Percentiles rank a stretch among this genome's conserved stretches.
These are phyloP conservation scores for Dioszegia aurantiaca DNA, from an alignment of 768 basidiomycete genomes.

Conservation along the genomic window DNA sequence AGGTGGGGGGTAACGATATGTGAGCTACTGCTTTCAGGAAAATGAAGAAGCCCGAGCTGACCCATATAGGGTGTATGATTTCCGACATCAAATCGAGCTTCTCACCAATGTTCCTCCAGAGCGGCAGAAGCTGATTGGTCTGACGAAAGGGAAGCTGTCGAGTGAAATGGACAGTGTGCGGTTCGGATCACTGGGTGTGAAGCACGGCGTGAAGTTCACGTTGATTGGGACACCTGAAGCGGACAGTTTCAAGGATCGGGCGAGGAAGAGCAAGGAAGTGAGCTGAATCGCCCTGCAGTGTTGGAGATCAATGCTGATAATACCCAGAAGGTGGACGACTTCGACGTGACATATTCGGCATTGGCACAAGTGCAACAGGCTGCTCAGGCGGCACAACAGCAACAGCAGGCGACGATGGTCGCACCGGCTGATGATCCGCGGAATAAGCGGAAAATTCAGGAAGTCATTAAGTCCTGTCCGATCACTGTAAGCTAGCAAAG, in stretches of 20 bases:
- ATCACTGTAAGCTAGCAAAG: conserved; percentile 39
- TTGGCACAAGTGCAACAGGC: no score
- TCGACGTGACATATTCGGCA: conserved; percentile 69
- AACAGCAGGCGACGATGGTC: conserved; percentile 54
- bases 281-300: background rate
- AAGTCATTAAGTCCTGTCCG: conserved; percentile 61
- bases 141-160: conserved; percentile 78
- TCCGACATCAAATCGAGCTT: conserved; percentile 65
- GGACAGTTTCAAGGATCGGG: conserved; percentile 75
- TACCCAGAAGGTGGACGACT: conserved; percentile 57
- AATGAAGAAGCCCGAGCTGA: no score
- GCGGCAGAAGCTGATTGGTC: conserved; percentile 80
- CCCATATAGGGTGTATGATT: conserved; percentile 67
- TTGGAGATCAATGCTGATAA: background rate
- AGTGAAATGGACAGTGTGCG: conserved; percentile 69
- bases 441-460: conserved; percentile 75
- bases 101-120: conserved; percentile 77
- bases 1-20: conserved; percentile 71
- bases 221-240: conserved; percentile 81
- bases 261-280: conserved; percentile 4
- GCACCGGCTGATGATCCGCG: conserved; percentile 70
- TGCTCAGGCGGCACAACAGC: background rate
- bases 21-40: no score
- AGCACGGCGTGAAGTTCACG: conserved; percentile 68
- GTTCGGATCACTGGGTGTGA: conserved; percentile 31